These are phyloP conservation scores for Ceratobasidium sp. DNA, from an alignment of 1,284 basidiomycete genomes.

Conservation along the genomic window DNA sequence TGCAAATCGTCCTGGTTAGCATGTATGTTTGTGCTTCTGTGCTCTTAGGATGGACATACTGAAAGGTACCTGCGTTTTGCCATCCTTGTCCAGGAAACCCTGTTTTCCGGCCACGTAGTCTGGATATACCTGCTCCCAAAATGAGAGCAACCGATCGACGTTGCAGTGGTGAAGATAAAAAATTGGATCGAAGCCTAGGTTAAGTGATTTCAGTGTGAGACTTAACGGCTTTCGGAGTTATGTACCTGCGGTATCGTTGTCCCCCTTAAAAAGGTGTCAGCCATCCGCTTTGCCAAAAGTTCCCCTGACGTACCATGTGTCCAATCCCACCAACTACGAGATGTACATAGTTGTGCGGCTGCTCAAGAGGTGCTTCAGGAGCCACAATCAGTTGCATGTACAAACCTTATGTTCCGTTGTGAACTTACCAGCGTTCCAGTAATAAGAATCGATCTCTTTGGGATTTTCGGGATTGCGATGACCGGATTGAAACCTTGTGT, in stretches of 20 bases:
- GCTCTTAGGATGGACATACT: conserved; percentile 21
- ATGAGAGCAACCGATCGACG: conserved; percentile 45
- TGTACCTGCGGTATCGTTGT: conserved; percentile 13
- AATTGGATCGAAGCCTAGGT: conserved; percentile 47
- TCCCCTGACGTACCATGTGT: conserved; percentile 28
- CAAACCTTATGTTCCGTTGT: background rate
- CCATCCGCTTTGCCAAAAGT: too few species aligned
- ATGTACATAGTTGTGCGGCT: conserved; percentile 41
- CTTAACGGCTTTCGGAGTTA: background rate
- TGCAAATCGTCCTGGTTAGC: background rate
- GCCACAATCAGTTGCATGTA: too few species aligned
- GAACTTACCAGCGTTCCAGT: conserved; percentile 5
- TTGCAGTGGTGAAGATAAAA: conserved; percentile 49
- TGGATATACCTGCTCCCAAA: conserved; percentile 48
- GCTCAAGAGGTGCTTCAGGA: conserved; percentile 35
- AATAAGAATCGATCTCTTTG: background rate
- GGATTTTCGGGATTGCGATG: background rate
- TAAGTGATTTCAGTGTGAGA: background rate
- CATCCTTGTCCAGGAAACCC: conserved; percentile 20
- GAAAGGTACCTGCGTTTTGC: background rate
- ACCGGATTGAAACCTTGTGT: conserved; percentile 42
- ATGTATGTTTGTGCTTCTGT: too few species aligned
- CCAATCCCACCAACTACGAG: conserved; percentile 38
- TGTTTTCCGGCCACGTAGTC: conserved; percentile 38
- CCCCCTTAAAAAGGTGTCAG: background rate